A percentile compares a stretch with the other conserved stretches of the same genome.
Conservation (phyloP, 2,329 filamentous ascomycete genomes). For the Pseudocercospora pini-densiflorae region DNA sequence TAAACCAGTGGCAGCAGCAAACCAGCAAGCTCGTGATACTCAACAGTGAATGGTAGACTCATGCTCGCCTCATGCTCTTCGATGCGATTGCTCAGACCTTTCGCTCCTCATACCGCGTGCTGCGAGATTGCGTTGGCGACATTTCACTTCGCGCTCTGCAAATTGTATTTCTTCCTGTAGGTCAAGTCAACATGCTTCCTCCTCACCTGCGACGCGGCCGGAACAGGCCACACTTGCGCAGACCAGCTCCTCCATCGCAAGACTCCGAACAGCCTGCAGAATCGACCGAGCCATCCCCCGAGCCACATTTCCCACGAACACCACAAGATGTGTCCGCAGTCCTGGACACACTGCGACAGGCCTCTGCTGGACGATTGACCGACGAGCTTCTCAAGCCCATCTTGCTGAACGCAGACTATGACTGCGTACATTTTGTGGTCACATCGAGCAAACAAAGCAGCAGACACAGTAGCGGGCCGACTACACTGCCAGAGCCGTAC, state of each 20-base stretch:
- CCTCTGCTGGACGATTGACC: slow-evolving; percentile 15
- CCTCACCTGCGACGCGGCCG: neutral
- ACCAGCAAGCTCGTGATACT: neutral
- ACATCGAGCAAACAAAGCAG: slow-evolving; percentile 5
- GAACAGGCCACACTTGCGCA: neutral
- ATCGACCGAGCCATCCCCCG: neutral
- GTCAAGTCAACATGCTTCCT: neutral
- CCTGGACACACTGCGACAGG: slow-evolving; percentile 15
- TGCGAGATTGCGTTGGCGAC: slow-evolving; percentile 2
- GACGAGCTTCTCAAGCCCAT: slow-evolving; percentile 24
- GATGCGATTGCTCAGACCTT: neutral
- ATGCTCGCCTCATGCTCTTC: neutral
- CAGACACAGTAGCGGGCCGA: slow-evolving; percentile 10
- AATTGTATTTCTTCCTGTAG: neutral
- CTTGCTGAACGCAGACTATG: slow-evolving; percentile 25
- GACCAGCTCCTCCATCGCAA: neutral
- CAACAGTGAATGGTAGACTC: neutral
- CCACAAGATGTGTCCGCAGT: slow-evolving; percentile 15
- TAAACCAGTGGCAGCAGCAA: neutral
- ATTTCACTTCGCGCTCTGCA: neutral
- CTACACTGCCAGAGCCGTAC: slow-evolving; percentile 12
- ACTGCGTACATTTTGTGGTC: slow-evolving; percentile 23
- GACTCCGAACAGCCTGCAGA: neutral
- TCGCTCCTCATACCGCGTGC: neutral
- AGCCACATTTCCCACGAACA: slow-evolving; percentile 11